Percentiles rank a stretch among this genome's conserved stretches.
phyloP scores from a whole-genome alignment of 2,329 filamentous ascomycete species.

The Aspergillus puulaauensis region DNA sequence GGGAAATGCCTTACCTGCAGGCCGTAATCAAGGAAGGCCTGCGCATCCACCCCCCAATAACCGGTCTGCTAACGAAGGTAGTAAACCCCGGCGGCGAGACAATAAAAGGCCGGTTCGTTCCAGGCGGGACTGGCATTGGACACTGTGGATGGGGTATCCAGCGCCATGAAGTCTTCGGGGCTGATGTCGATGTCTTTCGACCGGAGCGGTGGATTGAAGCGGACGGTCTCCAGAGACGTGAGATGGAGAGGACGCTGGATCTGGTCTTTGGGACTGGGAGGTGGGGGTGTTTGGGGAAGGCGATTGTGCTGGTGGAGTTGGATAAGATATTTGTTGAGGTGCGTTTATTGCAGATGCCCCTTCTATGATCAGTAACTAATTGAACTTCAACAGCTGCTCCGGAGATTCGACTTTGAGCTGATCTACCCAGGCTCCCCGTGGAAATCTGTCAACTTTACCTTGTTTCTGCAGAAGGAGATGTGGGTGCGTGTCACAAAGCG shows the following conservation, averaged over 20 bases:
- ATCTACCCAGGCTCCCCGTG: not conserved
- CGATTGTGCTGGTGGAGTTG: not conserved
- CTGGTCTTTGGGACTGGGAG: not conserved
- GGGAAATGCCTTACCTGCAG: not conserved
- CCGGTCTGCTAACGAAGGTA: not conserved
- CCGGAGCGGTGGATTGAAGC: not conserved
- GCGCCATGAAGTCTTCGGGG: not conserved
- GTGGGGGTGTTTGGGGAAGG: not conserved
- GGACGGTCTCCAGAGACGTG: not conserved
- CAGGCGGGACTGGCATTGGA: not conserved
- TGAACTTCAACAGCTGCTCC: not conserved
- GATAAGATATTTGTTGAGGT: not conserved
- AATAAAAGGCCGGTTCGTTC: not conserved
- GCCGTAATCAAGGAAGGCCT: not conserved
- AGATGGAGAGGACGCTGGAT: not conserved
- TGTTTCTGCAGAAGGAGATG: not conserved
- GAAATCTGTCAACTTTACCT: not conserved
- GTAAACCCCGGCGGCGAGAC: not conserved
- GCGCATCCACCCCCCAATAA: not conserved
- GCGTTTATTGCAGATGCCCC: too few relatives aligned
- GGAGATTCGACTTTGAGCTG: not conserved
- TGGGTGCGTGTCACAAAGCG: not conserved
- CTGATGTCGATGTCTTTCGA: not conserved
- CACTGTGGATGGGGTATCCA: not conserved
- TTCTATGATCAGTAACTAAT: too few relatives aligned